These are phyloP conservation scores for Leccinum boreale DNA, from an alignment of 768 basidiomycete species.

Conservation along the genomic window DNA sequence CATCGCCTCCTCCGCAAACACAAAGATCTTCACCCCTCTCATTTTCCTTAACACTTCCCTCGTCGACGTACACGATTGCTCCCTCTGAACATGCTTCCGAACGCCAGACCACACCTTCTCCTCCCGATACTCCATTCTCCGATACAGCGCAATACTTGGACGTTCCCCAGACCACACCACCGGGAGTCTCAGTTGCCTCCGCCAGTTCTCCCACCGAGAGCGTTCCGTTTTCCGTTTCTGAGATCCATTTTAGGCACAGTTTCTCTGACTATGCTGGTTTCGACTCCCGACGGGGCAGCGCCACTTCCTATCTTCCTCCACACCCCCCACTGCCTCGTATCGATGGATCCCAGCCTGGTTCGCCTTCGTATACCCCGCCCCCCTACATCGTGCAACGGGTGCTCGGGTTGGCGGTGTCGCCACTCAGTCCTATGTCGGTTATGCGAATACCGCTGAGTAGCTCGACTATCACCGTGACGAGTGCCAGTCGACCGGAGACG, in stretches of 20 bases:
- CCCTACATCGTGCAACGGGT: slow-evolving; percentile 33
- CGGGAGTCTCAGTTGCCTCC: slow-evolving; percentile 26
- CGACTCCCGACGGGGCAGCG: slow-evolving; percentile 34
- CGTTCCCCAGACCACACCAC: slow-evolving; percentile 23
- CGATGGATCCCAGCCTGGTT: slow-evolving; percentile 18
- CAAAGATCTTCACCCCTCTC: slow-evolving; percentile 36
- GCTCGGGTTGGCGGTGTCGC: slow-evolving; percentile 26
- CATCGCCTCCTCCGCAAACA: slow-evolving; percentile 21
- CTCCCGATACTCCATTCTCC: slow-evolving; percentile 12
- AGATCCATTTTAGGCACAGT: slow-evolving; percentile 48
- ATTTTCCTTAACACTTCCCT: slow-evolving; percentile 44
- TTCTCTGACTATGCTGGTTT: slow-evolving; percentile 28
- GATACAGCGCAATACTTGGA: slow-evolving; percentile 24
- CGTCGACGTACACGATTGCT: slow-evolving; percentile 35
- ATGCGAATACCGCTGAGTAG: neutral
- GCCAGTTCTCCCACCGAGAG: slow-evolving; percentile 55
- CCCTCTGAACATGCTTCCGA: slow-evolving; percentile 16
- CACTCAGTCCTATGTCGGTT: slow-evolving; percentile 14
- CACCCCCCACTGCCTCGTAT: slow-evolving; percentile 39
- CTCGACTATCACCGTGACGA: neutral
- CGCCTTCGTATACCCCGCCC: slow-evolving; percentile 18
- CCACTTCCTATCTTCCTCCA: slow-evolving; percentile 37
- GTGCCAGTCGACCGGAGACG: neutral
- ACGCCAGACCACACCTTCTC: slow-evolving; percentile 15
- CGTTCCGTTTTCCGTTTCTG: slow-evolving; percentile 53